Evolutionary conservation across 495 filamentous ascomycete genomes (phyloP), one percentile per base, ranked within the genome.

Genomic region (Bombardia bombarda): DNA sequence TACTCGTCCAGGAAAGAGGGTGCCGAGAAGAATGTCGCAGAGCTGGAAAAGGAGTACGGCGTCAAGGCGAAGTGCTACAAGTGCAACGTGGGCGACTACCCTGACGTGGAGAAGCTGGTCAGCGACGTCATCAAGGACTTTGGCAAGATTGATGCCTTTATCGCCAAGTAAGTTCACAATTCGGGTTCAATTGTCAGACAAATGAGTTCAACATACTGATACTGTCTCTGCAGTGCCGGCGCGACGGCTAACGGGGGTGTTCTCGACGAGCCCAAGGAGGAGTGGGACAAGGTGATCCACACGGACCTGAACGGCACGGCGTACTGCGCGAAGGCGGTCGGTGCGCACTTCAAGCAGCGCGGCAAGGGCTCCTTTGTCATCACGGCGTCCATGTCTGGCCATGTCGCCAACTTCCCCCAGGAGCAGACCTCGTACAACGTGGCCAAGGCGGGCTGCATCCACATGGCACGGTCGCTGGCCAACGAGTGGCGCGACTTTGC

Each of bases 401-500:
- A 84, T 63, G 80, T 87, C 43, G 84, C 76, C 63, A 88, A 88
- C 61, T 84, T 70, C 65, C 83, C 84, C 2, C 83, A 86, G 59
- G 80, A 86, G 58, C 84, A 88, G 63, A 85, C 82, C 10, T 76
- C 72, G 13, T 88, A 88, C 70, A 88, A 88, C 56, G 80, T 82
- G 22, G 81, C 83, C 50, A 88, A 88, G 68, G 82, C 84, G 3
- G 66, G 66, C 12, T 68, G 64, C 48, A 73, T 73, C 35, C 66
- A 69, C 52, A 46, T 69, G 55, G 66, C 64, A 4, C 40, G 50
- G 31, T 83, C 77, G 37, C 62, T 87, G 42, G 83, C 83, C 35
- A 83, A 83, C 59, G 83, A 86, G 58, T 87, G 83, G 83, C 68
- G 83, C 40, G 82, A 82, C 56, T 89, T 89, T 58, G 83, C 83